Base-by-base conservation (phyloP, 441 rosid genomes). In the Capsella rubella region DNA sequence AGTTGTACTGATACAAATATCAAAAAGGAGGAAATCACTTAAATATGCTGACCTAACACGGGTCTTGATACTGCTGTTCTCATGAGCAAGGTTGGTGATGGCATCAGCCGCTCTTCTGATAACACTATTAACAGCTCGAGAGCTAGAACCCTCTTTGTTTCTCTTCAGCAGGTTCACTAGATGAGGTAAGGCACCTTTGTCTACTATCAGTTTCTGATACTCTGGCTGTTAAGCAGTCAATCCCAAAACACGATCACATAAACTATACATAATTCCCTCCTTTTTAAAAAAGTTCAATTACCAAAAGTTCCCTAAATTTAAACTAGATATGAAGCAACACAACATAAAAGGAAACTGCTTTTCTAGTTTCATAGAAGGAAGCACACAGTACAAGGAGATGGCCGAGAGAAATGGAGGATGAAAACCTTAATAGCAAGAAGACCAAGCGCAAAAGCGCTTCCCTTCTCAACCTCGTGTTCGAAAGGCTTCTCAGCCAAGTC, bases 391-490 rank as follows among this genome's bases (percentile, higher is more conserved):
- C 63, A 56, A 71, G 67, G 10, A 57, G 46, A 42, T 16, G n/a
- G 14, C 0, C 9, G 11, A 69, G 58, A 15, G 43, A 49, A 54
- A 70, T 13, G 14, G 34, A 57, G 18, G 35, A 69, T 58, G 58
- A 67, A 49, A 27, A 89, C 99, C 99, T 95, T 95, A 34, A 95
- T 92, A 10, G 99, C 97, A 32, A 95, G 98, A 64, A 92, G 89
- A 32, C 99, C 99, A 43, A 95, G 82, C 5, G 98, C 97, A 63
- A 91, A 95, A n/a, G 99, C 98, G 74, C 99, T 88, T 77, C 95
- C 98, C 81, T 95, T 95, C 90, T 95, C 99, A 3, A 93, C 97
- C 77, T 95, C 98, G n/a, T 95, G 99, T 78, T 95, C 97, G 53
- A 82, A 93, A 59, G 96, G 98, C 87, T 75, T 91, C 25, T 74